Conservation (phyloP, 768 basidiomycete genomes). For the Lyophyllum semitale region DNA sequence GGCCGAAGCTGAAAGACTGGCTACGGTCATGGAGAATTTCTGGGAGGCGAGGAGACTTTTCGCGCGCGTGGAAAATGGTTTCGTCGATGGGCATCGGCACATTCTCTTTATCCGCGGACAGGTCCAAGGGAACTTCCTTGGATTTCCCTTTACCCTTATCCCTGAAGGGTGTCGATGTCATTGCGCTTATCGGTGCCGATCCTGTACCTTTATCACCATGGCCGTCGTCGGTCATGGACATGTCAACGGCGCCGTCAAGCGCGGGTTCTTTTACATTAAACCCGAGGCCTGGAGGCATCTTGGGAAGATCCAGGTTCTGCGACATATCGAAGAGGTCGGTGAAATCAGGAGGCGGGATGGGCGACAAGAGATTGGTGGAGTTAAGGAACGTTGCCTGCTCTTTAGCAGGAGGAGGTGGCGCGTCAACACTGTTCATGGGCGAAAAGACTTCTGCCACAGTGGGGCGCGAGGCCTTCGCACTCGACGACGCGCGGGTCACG, state of each 20-base stretch:
- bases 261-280: slow-evolving; percentile 39
- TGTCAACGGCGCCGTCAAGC: slow-evolving; percentile 33
- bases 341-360: slow-evolving; percentile 43
- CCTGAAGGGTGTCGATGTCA: slow-evolving; percentile 48
- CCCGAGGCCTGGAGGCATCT: slow-evolving; percentile 45
- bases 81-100: slow-evolving; percentile 36
- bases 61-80: slow-evolving; percentile 45
- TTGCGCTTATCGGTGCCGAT: slow-evolving; percentile 19
- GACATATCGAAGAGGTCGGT: slow-evolving; percentile 63
- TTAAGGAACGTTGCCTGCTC: slow-evolving; percentile 25
- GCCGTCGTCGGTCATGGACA: slow-evolving; percentile 31
- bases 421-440: slow-evolving; percentile 29
- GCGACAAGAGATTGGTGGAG: slow-evolving; percentile 32
- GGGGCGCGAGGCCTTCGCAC: slow-evolving; percentile 41
- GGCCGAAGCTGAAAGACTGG: slow-evolving; percentile 70
- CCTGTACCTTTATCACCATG: slow-evolving; percentile 20
- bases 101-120: slow-evolving; percentile 18
- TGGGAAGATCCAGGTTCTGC: slow-evolving; percentile 51
- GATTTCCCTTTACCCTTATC: slow-evolving; percentile 44
- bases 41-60: slow-evolving; percentile 36
- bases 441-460: slow-evolving; percentile 54
- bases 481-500: slow-evolving; percentile 32
- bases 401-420: slow-evolving; percentile 4
- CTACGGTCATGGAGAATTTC: slow-evolving; percentile 53
- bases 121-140: slow-evolving; percentile 20